These are phyloP conservation scores for Xylariales sp. DNA, from an alignment of 2,329 filamentous ascomycete genomes.

Conservation along the genomic window DNA sequence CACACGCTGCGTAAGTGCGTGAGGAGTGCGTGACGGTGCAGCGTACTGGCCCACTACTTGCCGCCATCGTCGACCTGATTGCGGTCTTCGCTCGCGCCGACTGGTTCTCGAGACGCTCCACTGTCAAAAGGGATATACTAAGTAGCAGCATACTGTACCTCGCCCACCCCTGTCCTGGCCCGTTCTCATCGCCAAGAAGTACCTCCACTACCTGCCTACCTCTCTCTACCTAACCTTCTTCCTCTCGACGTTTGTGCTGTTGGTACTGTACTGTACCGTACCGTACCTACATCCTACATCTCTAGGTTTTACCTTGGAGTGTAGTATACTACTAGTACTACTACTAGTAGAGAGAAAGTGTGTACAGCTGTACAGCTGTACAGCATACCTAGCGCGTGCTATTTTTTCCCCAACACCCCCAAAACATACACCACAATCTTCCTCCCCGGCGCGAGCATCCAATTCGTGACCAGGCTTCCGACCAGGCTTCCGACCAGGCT, in stretches of 20 bases:
- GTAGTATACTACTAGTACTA: too few relatives aligned
- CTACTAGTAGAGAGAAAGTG: not conserved
- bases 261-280: not conserved
- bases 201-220: not conserved
- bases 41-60: conserved; percentile 40
- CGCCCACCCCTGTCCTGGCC: conserved; percentile 21
- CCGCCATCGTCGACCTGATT: conserved; percentile 44
- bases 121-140: conserved; percentile 14
- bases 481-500: conserved; percentile 27
- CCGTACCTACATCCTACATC: not conserved
- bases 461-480: conserved; percentile 28
- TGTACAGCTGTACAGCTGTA: conserved; percentile 8
- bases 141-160: not conserved
- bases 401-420: conserved; percentile 7
- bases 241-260: too few relatives aligned
- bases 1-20: conserved; percentile 34
- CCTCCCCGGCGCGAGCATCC: conserved; percentile 4
- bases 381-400: conserved; percentile 20
- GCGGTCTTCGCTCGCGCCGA: conserved; percentile 42
- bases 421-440: conserved; percentile 21
- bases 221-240: too few relatives aligned
- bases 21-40: conserved; percentile 16
- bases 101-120: conserved; percentile 43
- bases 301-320: not conserved
- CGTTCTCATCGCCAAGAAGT: conserved; percentile 19